Evolutionary conservation across 306 rosid species (phyloP).

Genomic region (Cicer arietinum): DNA sequence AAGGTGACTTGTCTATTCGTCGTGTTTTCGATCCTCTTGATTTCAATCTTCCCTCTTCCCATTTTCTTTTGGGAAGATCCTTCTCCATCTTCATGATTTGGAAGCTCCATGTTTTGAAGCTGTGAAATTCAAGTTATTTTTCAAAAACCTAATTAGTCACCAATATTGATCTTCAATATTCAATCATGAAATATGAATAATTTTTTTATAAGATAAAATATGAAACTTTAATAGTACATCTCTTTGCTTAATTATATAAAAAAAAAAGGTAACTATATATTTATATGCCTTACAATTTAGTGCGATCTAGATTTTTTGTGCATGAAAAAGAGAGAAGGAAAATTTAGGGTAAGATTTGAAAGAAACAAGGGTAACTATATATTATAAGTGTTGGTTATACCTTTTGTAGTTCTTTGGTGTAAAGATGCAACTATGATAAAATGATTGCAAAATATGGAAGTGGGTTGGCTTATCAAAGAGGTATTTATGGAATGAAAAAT

Average conservation of each 20-base stretch:
- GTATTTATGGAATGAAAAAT: conserved; percentile 62
- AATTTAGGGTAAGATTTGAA: conserved; percentile 20
- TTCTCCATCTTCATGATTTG: conserved; percentile 59
- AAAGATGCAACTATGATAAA: conserved; percentile 37
- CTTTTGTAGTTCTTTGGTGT: conserved; percentile 45
- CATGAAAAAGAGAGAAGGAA: conserved; percentile 36
- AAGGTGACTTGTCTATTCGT: conserved; percentile 91
- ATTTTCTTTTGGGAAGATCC: conserved; percentile 74
- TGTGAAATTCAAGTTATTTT: conserved; percentile 3
- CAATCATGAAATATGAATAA: not conserved
- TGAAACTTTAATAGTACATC: not conserved
- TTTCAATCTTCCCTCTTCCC: conserved; percentile 94
- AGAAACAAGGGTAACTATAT: conserved; percentile 11
- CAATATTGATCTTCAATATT: not conserved
- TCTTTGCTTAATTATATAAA: not conserved
- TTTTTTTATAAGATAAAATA: too few species aligned
- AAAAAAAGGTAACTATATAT: not conserved
- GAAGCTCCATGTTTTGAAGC: conserved; percentile 64
- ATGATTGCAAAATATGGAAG: conserved; percentile 57
- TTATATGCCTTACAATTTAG: conserved; percentile 1
- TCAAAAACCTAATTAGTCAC: not conserved
- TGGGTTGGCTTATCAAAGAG: conserved; percentile 52
- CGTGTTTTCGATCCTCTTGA: conserved; percentile 88
- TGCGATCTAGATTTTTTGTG: conserved; percentile 36
- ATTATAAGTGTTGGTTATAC: not conserved